Base-by-base conservation (phyloP, 2,329 filamentous ascomycete genomes). In the Cercospora citrullina region DNA sequence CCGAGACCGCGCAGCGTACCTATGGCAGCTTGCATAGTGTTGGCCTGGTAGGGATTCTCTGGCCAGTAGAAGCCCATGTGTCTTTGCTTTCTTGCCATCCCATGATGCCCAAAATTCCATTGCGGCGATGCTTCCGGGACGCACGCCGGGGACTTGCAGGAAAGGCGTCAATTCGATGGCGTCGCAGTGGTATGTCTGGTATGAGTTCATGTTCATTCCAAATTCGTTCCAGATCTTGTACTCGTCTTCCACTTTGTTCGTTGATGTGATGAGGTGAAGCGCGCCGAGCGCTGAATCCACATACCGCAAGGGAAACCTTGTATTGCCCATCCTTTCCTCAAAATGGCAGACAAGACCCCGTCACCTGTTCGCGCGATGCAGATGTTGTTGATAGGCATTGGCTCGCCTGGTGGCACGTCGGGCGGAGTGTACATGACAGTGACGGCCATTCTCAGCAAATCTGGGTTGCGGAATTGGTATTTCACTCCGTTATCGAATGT, bases 51-150 rank as follows among this genome's bases (percentile, higher is more conserved):
- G 21, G 12, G 4, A 30, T 61, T 61, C 23, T 39, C 59, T 16
- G 59, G 59, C 59, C 59, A 61, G 23, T 61, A 61, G 33, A 61
- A 45, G 9, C 59, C 59, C 9, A 61, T 39, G 6, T 28, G 59
- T 30, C 59, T 59, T 59, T 1, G 16, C 55, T 36, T 36, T 31
- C 10, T n/a, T 59, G n/a, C 31, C 55, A 1, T 21, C n/a, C 55
- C n/a, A 16, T 18, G 48, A 55, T 18, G 12, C 48, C 55, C 55
- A 59, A 30, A 59, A 59, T 18, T 59, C 30, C 23, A 55, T 55
- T 16, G 48, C 48, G 12, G 14, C 48, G 3, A 16, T 26, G 16
- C 48, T 55, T 26, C 48, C 23, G 4, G 23, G 48, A n/a, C 21
- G 21, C 14, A 30, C 48, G 23, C 48, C 48, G 7, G 12, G 23